phyloP scores from a whole-genome alignment of 306 rosid genomes.

The Castanopsis chinensis region DNA sequence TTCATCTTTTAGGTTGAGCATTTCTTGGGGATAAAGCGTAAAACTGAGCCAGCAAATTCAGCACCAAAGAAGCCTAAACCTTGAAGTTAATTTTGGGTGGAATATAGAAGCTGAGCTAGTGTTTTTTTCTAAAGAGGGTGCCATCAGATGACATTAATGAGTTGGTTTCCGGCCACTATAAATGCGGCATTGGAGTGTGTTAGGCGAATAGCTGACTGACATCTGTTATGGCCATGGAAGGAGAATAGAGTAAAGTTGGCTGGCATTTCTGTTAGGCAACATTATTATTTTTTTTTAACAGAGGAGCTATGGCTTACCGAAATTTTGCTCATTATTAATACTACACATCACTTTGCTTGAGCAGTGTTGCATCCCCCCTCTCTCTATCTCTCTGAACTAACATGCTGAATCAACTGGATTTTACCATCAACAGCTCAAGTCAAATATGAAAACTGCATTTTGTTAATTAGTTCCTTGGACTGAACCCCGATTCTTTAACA shows the following conservation, averaged over 20 bases:
- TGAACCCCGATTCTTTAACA: not conserved
- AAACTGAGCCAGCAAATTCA: slow-evolving; percentile 55
- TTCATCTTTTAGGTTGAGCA: slow-evolving; percentile 72
- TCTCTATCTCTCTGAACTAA: not conserved
- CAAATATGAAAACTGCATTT: not conserved
- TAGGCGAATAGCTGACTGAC: not conserved
- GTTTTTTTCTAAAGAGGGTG: not conserved
- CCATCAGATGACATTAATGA: not conserved
- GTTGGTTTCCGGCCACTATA: not conserved
- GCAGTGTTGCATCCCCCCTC: not conserved
- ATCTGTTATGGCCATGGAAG: not conserved
- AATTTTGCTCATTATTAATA: not conserved
- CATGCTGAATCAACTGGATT: not conserved
- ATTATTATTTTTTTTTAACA: too few relatives aligned
- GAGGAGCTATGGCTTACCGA: not conserved
- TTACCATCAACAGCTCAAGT: not conserved
- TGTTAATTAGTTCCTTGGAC: not conserved
- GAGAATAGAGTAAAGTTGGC: too few relatives aligned
- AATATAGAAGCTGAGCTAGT: not conserved
- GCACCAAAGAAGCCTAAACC: slow-evolving; percentile 64
- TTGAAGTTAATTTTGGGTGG: slow-evolving; percentile 26
- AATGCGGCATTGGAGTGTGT: not conserved
- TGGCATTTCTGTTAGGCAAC: too few relatives aligned
- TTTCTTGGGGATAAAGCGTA: slow-evolving; percentile 89
- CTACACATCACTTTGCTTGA: not conserved